phyloP scores from a whole-genome alignment of 176 grass and related monocot species.

The Elymus sibiricus region DNA sequence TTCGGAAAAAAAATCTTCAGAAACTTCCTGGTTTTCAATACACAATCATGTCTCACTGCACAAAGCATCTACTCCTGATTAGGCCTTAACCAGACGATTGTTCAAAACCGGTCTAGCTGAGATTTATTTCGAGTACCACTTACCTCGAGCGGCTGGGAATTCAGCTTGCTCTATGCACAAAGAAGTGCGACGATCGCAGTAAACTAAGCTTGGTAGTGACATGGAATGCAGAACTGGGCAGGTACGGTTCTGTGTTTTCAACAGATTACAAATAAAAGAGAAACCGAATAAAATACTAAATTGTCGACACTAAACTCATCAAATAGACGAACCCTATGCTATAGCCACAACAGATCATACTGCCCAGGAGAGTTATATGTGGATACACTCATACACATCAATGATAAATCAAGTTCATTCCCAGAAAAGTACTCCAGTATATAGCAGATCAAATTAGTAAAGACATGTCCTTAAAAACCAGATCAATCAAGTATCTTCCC shows the following conservation, averaged over 20 bases:
- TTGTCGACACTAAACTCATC: background rate
- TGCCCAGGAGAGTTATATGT: background rate
- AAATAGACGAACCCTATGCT: background rate
- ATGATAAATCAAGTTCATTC: background rate
- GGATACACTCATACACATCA: background rate
- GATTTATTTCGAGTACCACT: background rate
- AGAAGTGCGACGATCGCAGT: background rate
- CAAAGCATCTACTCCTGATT: background rate
- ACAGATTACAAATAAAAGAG: background rate
- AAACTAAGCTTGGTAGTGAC: background rate
- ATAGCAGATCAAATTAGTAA: background rate
- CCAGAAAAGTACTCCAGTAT: background rate
- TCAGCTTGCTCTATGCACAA: background rate
- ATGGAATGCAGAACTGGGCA: background rate
- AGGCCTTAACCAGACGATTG: background rate
- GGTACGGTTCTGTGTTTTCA: background rate
- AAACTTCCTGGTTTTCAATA: conserved; percentile 14
- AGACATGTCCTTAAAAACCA: background rate
- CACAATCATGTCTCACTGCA: background rate
- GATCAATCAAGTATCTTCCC: background rate
- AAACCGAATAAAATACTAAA: background rate
- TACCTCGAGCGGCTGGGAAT: background rate
- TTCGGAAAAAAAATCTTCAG: background rate
- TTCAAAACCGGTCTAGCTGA: background rate
- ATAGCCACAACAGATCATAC: background rate